A percentile compares a stretch with the other conserved stretches of the same genome.
Conservation (phyloP, 2,329 filamentous ascomycete genomes). For the Thelonectria discophora region DNA sequence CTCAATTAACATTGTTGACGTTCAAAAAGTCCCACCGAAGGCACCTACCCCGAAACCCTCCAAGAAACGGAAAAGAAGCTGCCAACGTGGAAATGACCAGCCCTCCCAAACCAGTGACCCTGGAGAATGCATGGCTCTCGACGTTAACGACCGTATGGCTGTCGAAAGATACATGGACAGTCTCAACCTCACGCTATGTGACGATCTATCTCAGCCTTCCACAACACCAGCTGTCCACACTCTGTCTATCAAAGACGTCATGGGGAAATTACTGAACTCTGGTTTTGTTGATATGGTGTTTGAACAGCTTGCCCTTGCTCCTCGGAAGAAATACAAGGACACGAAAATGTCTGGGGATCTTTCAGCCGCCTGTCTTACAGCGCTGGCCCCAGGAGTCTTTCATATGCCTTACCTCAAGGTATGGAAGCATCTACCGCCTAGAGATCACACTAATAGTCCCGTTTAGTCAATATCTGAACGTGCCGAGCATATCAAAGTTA, state of each 20-base stretch:
- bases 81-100: background rate
- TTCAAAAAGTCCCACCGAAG: background rate
- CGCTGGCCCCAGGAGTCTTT: constrained; percentile 49
- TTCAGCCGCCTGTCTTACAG: constrained; percentile 36
- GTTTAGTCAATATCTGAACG: constrained; percentile 41
- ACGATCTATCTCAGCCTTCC: background rate
- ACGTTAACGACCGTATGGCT: constrained; percentile 38
- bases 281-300: constrained; percentile 34
- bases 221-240: background rate
- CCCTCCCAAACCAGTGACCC: background rate
- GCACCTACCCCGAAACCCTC: background rate
- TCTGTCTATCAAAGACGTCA: background rate
- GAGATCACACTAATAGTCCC: constrained; percentile 17
- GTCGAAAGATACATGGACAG: constrained; percentile 43
- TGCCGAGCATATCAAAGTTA: constrained; percentile 40
- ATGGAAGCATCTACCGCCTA: background rate
- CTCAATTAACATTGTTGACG: constrained; percentile 35
- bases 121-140: constrained; percentile 29
- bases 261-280: constrained; percentile 21
- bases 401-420: constrained; percentile 49
- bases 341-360: constrained; percentile 32
- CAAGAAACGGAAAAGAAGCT: constrained; percentile 27
- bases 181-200: constrained; percentile 27
- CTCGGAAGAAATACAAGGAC: constrained; percentile 32
- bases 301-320: constrained; percentile 42